phyloP scores from a whole-genome alignment of 306 rosid genomes.

The Cicer arietinum region DNA sequence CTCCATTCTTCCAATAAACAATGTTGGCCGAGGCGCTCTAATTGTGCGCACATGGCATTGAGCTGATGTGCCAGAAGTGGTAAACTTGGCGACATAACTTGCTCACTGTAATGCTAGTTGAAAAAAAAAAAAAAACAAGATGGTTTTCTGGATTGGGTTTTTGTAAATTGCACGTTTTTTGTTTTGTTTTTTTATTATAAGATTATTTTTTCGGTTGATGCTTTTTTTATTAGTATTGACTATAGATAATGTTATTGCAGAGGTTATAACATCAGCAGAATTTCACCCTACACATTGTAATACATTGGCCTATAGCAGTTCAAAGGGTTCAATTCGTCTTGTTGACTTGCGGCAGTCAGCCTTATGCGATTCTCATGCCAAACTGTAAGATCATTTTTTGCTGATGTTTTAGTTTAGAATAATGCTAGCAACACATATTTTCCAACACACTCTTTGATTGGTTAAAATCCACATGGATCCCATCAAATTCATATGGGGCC shows the following conservation, averaged over 20 bases:
- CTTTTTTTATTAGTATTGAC: conserved; percentile 7
- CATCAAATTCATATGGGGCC: no score
- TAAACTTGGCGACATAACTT: not conserved
- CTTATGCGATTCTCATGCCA: conserved; percentile 92
- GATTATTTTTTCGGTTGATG: not conserved
- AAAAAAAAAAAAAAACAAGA: not conserved
- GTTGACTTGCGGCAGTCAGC: conserved; percentile 99
- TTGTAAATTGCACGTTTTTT: not conserved
- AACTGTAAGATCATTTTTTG: conserved; percentile 65
- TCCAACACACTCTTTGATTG: no score
- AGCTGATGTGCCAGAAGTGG: not conserved
- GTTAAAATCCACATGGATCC: no score
- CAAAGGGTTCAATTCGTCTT: conserved; percentile 96
- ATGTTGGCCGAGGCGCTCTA: not conserved
- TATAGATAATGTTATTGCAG: conserved; percentile 58
- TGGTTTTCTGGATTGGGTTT: conserved; percentile 16
- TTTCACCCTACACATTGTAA: conserved; percentile 97
- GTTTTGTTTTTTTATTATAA: not conserved
- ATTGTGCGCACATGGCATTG: not conserved
- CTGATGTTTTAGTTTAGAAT: not conserved
- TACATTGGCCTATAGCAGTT: conserved; percentile 94
- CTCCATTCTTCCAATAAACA: conserved; percentile 8
- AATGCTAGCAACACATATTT: no score
- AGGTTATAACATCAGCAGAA: conserved; percentile 99
- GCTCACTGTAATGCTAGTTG: conserved; percentile 10